Percentiles rank a stretch among this genome's conserved stretches.
These are phyloP conservation scores for Colletotrichum paranaense DNA, from an alignment of 2,329 filamentous ascomycete genomes.

Conservation along the genomic window DNA sequence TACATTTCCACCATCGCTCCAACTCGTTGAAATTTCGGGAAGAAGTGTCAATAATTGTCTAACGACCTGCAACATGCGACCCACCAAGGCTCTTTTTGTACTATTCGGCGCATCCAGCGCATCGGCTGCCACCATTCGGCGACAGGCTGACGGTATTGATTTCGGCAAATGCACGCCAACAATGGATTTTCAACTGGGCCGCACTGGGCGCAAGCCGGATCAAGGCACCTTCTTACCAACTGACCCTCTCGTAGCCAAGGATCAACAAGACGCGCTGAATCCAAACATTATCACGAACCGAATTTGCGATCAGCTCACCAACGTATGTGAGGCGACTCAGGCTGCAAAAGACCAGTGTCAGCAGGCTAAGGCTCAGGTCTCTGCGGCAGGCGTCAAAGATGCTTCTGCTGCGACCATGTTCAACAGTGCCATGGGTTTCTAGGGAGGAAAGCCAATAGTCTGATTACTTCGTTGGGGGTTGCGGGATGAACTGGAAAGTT, in stretches of 20 bases:
- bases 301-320: slow-evolving; percentile 70
- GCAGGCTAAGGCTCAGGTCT: slow-evolving; percentile 60
- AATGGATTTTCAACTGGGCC: slow-evolving; percentile 67
- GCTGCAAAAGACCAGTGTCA: slow-evolving; percentile 62
- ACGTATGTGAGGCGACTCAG: slow-evolving; percentile 67
- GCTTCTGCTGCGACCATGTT: slow-evolving; percentile 61
- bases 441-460: slow-evolving; percentile 36
- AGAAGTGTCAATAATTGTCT: too few relatives aligned
- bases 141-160: slow-evolving; percentile 47
- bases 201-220: slow-evolving; percentile 58
- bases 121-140: slow-evolving; percentile 15
- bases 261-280: slow-evolving; percentile 69
- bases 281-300: slow-evolving; percentile 73
- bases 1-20: neutral
- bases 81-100: slow-evolving; percentile 5
- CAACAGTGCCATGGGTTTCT: slow-evolving; percentile 54
- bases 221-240: slow-evolving; percentile 70
- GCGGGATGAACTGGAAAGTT: too few relatives aligned
- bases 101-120: slow-evolving; percentile 21
- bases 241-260: slow-evolving; percentile 64
- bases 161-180: slow-evolving; percentile 62
- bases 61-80: slow-evolving; percentile 15
- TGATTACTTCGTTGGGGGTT: too few relatives aligned
- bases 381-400: slow-evolving; percentile 60
- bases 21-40: neutral